Conservation (phyloP, 495 filamentous ascomycete species). For the Hypoxylon trugodes region DNA sequence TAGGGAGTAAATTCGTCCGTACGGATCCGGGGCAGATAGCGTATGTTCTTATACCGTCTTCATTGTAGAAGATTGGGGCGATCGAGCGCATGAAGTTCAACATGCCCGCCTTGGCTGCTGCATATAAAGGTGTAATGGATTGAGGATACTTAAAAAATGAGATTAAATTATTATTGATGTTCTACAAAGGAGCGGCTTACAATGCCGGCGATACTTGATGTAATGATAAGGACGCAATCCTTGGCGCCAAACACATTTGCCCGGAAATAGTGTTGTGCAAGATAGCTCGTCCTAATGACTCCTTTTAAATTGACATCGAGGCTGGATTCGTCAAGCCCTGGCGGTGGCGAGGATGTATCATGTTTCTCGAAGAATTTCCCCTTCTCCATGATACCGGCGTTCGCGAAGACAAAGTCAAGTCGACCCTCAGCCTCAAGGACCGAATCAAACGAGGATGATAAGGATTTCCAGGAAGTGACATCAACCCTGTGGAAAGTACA, state of each 20-base stretch:
- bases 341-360: constrained; percentile 32
- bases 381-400: constrained; percentile 53
- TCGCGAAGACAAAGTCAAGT: constrained; percentile 55
- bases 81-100: constrained; percentile 53
- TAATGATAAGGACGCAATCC: constrained; percentile 50
- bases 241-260: constrained; percentile 32
- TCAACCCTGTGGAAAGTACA: constrained; percentile 31
- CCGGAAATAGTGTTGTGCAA: constrained; percentile 54
- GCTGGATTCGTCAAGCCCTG: constrained; percentile 47
- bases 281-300: constrained; percentile 49
- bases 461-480: constrained; percentile 32
- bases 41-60: constrained; percentile 38
- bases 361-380: constrained; percentile 42
- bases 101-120: constrained; percentile 53
- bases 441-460: constrained; percentile 46
- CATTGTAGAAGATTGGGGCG: constrained; percentile 35
- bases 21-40: constrained; percentile 40
- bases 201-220: constrained; percentile 53
- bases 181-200: constrained; percentile 8
- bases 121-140: constrained; percentile 52
- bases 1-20: constrained; percentile 31
- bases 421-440: constrained; percentile 43
- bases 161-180: neutral
- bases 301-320: constrained; percentile 53
- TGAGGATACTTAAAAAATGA: constrained; percentile 44